phyloP scores from a whole-genome alignment of 2,329 filamentous ascomycete genomes.

The Talaromyces sp. region DNA sequence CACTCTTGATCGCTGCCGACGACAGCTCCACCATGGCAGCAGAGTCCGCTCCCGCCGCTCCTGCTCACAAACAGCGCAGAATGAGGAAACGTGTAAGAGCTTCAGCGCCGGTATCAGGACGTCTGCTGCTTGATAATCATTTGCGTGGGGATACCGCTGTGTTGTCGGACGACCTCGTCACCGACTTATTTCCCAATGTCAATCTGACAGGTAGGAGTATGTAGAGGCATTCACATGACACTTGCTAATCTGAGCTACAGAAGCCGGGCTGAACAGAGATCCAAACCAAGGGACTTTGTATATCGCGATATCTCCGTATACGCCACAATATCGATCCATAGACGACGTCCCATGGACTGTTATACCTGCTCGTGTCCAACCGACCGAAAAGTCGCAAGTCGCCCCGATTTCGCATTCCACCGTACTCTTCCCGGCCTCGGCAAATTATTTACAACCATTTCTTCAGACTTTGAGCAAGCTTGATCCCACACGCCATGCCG shows the following conservation, averaged over 20 bases:
- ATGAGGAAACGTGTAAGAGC: conserved; percentile 45
- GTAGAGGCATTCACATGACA: neutral
- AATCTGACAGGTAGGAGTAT: conserved; percentile 48
- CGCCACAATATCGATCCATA: conserved; percentile 39
- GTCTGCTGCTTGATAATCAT: conserved; percentile 78
- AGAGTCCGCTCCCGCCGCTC: conserved; percentile 10
- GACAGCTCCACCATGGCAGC: conserved; percentile 11
- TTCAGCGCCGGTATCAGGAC: conserved; percentile 72
- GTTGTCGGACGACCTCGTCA: conserved; percentile 79
- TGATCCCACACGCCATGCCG: conserved; percentile 69
- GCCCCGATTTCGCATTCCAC: conserved; percentile 69
- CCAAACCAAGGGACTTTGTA: conserved; percentile 36
- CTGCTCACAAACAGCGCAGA: conserved; percentile 47
- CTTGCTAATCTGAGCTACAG: neutral
- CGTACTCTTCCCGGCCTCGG: conserved; percentile 67
- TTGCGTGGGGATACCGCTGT: conserved; percentile 81
- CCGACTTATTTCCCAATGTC: conserved; percentile 67
- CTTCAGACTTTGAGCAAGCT: conserved; percentile 67
- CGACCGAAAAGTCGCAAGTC: conserved; percentile 47
- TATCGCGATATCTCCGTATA: conserved; percentile 47
- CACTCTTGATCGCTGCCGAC: neutral
- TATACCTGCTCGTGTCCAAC: conserved; percentile 63
- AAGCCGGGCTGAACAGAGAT: conserved; percentile 22
- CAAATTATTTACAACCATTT: conserved; percentile 77
- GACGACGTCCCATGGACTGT: conserved; percentile 77